Base-by-base conservation (phyloP, 1,284 basidiomycete genomes). In the Cutaneotrichosporon sp. region DNA sequence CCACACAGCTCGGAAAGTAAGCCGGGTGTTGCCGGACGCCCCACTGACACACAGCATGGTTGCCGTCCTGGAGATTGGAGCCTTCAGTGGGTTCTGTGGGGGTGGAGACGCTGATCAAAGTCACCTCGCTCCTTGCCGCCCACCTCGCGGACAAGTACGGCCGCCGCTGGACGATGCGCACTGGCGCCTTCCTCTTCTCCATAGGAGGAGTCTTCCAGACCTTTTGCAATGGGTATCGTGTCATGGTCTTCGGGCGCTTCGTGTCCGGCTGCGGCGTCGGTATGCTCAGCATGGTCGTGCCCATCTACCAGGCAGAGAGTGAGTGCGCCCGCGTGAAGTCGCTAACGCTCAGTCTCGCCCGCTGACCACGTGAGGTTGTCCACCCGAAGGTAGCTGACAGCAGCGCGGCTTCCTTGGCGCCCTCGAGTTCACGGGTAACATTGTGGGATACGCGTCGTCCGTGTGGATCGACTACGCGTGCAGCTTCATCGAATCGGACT, bases 401-500 rank as follows among this genome's bases (percentile, higher is more conserved):
- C 56, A 72, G 66, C 86, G 93, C 72, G 93, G 93, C 56, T 88
- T 91, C 55, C 82, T 97, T 53, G 95, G 94, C 4, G 97, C 93
- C 72, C 94, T 98, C 84, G 95, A 98, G 75, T 99, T 98, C 76
- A 97, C 95, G 0, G 89, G 88, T 58, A 93, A 94, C 62, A 90
- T 98, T 69, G 83, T 93, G 62, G 95, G 95, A 52, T 99, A 99
- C 77, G 89, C 93, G n/a, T 87, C 87, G 60, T 95, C 92, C 20
- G 93, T 98, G 65, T 97, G 94, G 94, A 87, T 89, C 63, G 95
- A 95, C 78, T 99, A 98, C 79, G 90, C 91, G 69, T 91, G 89
- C 75, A 95, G 92, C 7, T 98, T 86, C 81, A 84, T 94, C 55
- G 85, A 91, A 54, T 89, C 88, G 9, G 86, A 94, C 77, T 78